phyloP scores from a whole-genome alignment of 2,329 filamentous ascomycete species.

The Cladophialophora bantiana region DNA sequence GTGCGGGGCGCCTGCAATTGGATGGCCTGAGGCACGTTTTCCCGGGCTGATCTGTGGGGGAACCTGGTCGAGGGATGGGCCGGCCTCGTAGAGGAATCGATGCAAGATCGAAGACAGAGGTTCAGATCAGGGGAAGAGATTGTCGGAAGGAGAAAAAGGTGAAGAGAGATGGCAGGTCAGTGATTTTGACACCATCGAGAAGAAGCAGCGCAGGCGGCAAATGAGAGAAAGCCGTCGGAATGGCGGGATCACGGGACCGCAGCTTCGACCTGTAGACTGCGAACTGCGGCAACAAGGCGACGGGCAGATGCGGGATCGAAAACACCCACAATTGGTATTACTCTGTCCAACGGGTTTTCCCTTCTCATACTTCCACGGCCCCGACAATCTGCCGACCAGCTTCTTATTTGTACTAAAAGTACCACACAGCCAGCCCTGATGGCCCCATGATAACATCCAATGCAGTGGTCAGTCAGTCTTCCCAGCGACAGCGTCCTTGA shows the following conservation, averaged over 20 bases:
- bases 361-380: background rate
- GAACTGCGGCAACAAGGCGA: background rate
- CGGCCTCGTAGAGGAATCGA: background rate
- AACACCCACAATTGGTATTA: background rate
- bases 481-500: background rate
- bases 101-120: constrained; percentile 21
- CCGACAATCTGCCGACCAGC: constrained; percentile 11
- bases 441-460: background rate
- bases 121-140: constrained; percentile 22
- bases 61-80: background rate
- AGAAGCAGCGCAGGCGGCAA: constrained; percentile 1
- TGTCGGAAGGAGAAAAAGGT: background rate
- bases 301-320: constrained; percentile 23
- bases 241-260: background rate
- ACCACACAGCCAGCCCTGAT: background rate
- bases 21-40: background rate
- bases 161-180: background rate
- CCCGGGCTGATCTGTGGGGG: constrained; percentile 21
- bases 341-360: background rate
- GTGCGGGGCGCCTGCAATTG: constrained; percentile 21
- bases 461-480: background rate
- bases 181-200: background rate
- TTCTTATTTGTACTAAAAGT: background rate
- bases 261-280: background rate
- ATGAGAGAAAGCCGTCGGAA: background rate